Base-by-base conservation (phyloP, 1,139 yeast species). In the Torulaspora pretoriensis region DNA sequence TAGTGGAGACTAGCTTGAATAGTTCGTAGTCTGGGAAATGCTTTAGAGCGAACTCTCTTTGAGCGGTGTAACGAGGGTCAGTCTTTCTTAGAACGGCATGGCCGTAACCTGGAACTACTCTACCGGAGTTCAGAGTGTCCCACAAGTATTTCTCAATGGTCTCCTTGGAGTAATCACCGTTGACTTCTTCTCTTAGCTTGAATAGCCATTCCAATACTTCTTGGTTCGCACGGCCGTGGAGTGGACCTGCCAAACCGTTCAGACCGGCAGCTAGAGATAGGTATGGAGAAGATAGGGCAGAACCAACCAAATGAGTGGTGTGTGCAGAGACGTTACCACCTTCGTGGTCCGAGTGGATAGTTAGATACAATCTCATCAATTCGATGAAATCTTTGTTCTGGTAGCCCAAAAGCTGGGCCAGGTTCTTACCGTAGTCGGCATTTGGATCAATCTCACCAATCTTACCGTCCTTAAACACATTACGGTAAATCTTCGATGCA, bases 11-110 rank as follows among this genome's bases (percentile, higher is more conserved):
- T 62, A 89, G 80, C 74, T 84, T 81, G 81, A 88, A 89, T 72
- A 84, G 73, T 64, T 86, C 96, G 72, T 87, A 86, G 72, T 90
- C 90, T 69, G 97, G 96, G 90, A 92, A 82, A 77, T 90, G 96
- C 78, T 88, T 86, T 68, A 85, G 80, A 55, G 97, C 97, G 67
- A 89, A 90, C 71, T 85, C 94, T 78, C 96, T 85, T 72, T 89
- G 96, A 62, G 97, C 97, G 50, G 88, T 87, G 78, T 87, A 90
- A 73, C 97, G 60, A 45, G 75, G 74, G 51, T 71, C 75, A 14
- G 75, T 71, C 55, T 65, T 68, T 51, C 75, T 61, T 43, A 71
- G 56, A 12, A 71, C 74, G 22, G 74, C 74, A 47, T 71, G 74
- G 7, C 74, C 74, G 50, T 71, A 71, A 29, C 75, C 75, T 38